A percentile compares a stretch with the other conserved stretches of the same genome.
Conservation (phyloP, 345 rosid species). For the Rhizophora mangle region DNA sequence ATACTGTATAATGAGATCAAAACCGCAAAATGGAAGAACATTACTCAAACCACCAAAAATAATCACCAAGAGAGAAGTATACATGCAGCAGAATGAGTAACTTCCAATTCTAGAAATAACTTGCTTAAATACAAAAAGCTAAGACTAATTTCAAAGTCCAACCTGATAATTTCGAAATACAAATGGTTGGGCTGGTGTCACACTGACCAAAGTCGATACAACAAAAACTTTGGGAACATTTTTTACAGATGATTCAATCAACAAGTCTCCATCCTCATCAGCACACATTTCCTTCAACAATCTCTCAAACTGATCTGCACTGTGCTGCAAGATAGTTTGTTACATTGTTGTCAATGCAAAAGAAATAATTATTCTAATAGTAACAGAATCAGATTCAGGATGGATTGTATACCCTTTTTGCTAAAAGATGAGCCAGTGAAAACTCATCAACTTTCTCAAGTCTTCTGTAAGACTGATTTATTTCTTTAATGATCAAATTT, state of each 20-base stretch:
- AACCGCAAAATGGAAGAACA: conserved; percentile 10
- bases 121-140: background rate
- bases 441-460: conserved; percentile 7
- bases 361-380: background rate
- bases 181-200: conserved; percentile 93
- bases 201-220: conserved; percentile 91
- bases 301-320: conserved; percentile 96
- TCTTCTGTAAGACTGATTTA: background rate
- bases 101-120: background rate
- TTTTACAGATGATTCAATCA: conserved; percentile 94
- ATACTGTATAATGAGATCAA: conserved; percentile 49
- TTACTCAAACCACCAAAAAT: background rate
- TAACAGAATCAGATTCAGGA: background rate
- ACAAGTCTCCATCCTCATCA: conserved; percentile 87
- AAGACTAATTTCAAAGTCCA: conserved; percentile 6
- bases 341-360: conserved; percentile 18
- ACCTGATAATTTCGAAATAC: conserved; percentile 99
- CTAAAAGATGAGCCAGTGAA: background rate
- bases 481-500: background rate
- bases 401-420: background rate
- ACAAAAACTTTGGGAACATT: conserved; percentile 88
- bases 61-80: background rate
- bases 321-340: conserved; percentile 76
- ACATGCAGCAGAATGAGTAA: conserved; percentile 5
- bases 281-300: conserved; percentile 97